Evolutionary conservation across 257 asterid genomes (phyloP), one percentile per base, ranked within the genome.

Genomic region (Linderniella brevidens): DNA sequence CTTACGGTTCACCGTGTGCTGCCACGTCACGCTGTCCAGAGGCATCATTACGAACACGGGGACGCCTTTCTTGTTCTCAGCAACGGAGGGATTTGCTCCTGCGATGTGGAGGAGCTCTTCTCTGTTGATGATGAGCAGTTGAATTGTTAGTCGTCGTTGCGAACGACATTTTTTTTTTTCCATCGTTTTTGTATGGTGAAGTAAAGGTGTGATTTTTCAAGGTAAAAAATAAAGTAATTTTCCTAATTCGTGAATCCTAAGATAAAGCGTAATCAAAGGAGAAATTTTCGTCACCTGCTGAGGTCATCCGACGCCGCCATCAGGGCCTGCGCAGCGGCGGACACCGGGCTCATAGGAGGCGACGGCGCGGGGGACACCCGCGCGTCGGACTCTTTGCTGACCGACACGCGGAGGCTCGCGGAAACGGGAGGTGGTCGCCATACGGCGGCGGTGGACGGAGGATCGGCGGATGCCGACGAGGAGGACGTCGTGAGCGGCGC

Each of bases 291-390:
- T 25, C 32, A 25, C 32, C 32, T 25, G 32, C 4, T 25, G 32
- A 25, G 32, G 32, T 25, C 32, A 25, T 25, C 32, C 35, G 35
- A 16, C 50, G 69, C 25, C 50, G 69, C 25, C 76, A 79, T 73
- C 36, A 77, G 54, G 3, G 97, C 97, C 46, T 80, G 93, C 29
- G 83, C 87, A 4, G 88, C 93, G 92, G 85, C 64, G 97, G 86
- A n/a, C 90, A 74, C 61, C 57, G 35, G 80, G 49, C 80, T 71
- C 57, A 63, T 0, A 37, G 83, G 76, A 53, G 92, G 75, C 10
- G 92, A 63, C 0, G 86, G 80, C 0, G 92, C 1, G 97, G 93
- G n/a, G 0, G 97, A 83, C 32, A 80, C 2, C 71, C 50, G 4
- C 82, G 60, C 15, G 68, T 79, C 0, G 51, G n/a, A 19, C 74